These are phyloP conservation scores for Aspergillus sclerotialis DNA, from an alignment of 2,329 filamentous ascomycete species.

Conservation along the genomic window DNA sequence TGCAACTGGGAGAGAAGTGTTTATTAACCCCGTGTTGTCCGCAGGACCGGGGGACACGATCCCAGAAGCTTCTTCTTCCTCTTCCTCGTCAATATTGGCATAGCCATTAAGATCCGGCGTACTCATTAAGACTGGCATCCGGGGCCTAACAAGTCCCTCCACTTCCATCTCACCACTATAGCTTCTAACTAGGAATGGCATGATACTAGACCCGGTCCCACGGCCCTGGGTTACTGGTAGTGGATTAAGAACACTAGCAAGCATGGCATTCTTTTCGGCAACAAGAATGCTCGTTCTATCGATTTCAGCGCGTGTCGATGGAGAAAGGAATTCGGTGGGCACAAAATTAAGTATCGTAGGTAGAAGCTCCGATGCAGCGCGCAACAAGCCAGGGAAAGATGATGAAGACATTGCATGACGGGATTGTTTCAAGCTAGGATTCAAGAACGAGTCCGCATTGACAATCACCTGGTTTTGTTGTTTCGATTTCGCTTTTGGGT, in stretches of 20 bases:
- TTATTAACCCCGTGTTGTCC: conserved; percentile 18
- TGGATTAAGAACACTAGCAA: conserved; percentile 77
- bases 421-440: conserved; percentile 31
- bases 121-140: conserved; percentile 41
- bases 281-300: conserved; percentile 74
- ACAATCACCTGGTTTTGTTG: conserved; percentile 23
- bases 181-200: conserved; percentile 68
- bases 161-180: conserved; percentile 58
- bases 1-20: conserved; percentile 9
- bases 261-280: conserved; percentile 62
- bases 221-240: conserved; percentile 57
- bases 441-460: conserved; percentile 69
- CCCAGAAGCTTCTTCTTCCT: conserved; percentile 20
- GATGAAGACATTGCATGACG: conserved; percentile 12
- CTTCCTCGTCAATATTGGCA: conserved; percentile 16
- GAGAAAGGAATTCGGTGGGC: conserved; percentile 61
- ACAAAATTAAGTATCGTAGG: conserved; percentile 55
- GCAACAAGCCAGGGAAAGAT: conserved; percentile 38
- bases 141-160: conserved; percentile 59
- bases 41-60: conserved; percentile 8
- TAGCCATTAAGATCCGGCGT: conserved; percentile 19
- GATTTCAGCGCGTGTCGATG: conserved; percentile 64
- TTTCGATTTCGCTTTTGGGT: conserved; percentile 35
- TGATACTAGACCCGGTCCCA: conserved; percentile 61
- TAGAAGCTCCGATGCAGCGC: conserved; percentile 57